A percentile compares a stretch with the other conserved stretches of the same genome.
Conservation (phyloP, 306 rosid species). For the Pyrus communis region DNA sequence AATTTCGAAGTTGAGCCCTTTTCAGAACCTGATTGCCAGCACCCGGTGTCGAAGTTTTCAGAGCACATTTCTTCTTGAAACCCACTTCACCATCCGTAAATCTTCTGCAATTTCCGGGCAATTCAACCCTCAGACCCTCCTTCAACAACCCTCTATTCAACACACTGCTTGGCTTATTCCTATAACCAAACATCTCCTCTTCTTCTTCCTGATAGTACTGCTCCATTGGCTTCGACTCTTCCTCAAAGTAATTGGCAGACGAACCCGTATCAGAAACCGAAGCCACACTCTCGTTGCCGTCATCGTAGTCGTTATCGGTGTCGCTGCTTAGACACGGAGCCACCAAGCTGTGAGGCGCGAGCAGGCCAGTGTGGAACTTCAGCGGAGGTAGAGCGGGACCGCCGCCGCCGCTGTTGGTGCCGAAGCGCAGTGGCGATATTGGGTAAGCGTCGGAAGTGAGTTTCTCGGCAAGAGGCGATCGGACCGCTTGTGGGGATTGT, state of each 20-base stretch:
- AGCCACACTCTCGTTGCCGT: constrained; percentile 39
- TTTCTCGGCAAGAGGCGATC: constrained; percentile 64
- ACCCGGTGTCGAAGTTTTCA: constrained; percentile 47
- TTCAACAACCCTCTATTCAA: constrained; percentile 49
- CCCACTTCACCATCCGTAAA: constrained; percentile 61
- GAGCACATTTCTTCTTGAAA: constrained; percentile 30
- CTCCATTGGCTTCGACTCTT: constrained; percentile 38
- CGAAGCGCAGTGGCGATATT: constrained; percentile 40
- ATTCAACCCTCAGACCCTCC: constrained; percentile 53
- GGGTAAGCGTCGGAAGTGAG: constrained; percentile 31
- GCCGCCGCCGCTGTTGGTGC: constrained; percentile 25
- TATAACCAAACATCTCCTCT: constrained; percentile 38
- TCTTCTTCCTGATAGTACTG: constrained; percentile 31
- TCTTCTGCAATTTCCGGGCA: constrained; percentile 55
- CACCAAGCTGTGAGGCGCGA: constrained; percentile 39
- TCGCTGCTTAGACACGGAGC: constrained; percentile 15
- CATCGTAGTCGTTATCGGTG: constrained; percentile 25
- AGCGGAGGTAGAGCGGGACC: constrained; percentile 64
- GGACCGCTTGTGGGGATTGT: neutral
- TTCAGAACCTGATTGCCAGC: constrained; percentile 36
- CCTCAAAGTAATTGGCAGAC: constrained; percentile 41
- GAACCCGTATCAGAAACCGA: constrained; percentile 37
- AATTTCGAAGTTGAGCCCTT: constrained; percentile 32
- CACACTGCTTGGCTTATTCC: constrained; percentile 12
- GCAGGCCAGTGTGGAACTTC: constrained; percentile 55